phyloP scores from a whole-genome alignment of 495 filamentous ascomycete species.

The Xylona heveae region DNA sequence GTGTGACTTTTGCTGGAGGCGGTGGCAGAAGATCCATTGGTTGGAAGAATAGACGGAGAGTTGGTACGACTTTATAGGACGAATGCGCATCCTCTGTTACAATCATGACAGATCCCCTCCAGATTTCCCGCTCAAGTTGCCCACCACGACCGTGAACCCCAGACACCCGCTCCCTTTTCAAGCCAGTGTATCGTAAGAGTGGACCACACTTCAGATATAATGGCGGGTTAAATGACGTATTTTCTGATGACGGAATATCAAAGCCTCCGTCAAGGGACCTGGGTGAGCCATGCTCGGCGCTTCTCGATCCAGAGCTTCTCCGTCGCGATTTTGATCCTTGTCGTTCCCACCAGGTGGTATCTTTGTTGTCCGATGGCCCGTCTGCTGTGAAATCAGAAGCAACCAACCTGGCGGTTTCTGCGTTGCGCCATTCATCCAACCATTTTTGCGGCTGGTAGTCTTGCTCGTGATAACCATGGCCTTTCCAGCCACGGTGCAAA shows the following conservation, averaged over 20 bases:
- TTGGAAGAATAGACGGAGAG: conserved; percentile 63
- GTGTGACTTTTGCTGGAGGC: conserved; percentile 47
- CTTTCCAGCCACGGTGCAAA: conserved; percentile 21
- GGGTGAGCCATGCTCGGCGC: not conserved
- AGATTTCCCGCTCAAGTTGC: conserved; percentile 44
- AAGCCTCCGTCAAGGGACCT: too few species aligned
- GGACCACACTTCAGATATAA: conserved; percentile 81
- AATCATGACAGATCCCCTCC: conserved; percentile 87
- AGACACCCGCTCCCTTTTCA: conserved; percentile 28
- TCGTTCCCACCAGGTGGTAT: conserved; percentile 31
- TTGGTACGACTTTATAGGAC: conserved; percentile 57
- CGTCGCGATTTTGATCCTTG: conserved; percentile 7
- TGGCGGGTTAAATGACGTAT: conserved; percentile 57
- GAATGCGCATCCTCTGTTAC: conserved; percentile 70
- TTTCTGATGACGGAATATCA: conserved; percentile 21
- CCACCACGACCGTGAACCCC: conserved; percentile 13
- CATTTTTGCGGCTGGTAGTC: conserved; percentile 23
- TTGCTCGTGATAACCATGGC: conserved; percentile 18
- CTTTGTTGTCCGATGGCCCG: conserved; percentile 16
- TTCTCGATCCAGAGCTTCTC: not conserved
- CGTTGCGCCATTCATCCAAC: conserved; percentile 37
- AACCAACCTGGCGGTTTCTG: conserved; percentile 25
- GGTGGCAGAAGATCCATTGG: conserved; percentile 67
- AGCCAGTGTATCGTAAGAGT: conserved; percentile 71
- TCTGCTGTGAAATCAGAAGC: conserved; percentile 26